Base-by-base conservation (phyloP, 345 rosid genomes). In the Cardiospermum halicacabum region DNA sequence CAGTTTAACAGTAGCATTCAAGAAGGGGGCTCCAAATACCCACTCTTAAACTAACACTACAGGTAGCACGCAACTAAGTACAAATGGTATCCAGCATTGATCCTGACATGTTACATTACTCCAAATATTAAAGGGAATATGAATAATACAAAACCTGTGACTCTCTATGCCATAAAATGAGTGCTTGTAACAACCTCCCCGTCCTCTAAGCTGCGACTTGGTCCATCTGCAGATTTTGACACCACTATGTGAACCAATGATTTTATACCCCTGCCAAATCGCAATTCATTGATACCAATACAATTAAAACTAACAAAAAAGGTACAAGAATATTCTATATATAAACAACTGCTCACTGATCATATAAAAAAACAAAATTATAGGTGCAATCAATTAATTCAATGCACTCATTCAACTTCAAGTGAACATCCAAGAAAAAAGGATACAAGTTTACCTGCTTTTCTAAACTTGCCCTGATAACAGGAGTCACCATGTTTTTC, bases 151-250 rank as follows among this genome's bases (percentile, higher is more conserved):
- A 53, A 22, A 42, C 37, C 51, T 22, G 21, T 94, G 99, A 77
- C 99, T 94, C 79, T 94, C 99, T 53, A 94, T 94, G 70, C 97
- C 99, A 75, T 94, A 91, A 75, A 94, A 94, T 16, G 97, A 87
- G 75, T 94, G 96, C 87, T 94, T 94, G 79, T 94, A 94, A 81
- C 96, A 94, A 65, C 99, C 99, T 83, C 99, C 99, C 61, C 99
- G 83, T 42, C 99, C 99, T 81, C 97, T 85, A 70, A 94, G 99
- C 62, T 94, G 99, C 28, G 97, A 94, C 76, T 94, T 94, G 62
- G 99, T 94, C 99, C 99, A 91, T 82, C 97, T 74, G 81, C 97
- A 94, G 51, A 94, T 91, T 65, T 94, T 94, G 65, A 94, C 99
- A 18, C 99, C 96, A 51, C 99, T 85, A 78, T 94, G 99, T 7